Base-by-base conservation (phyloP, 805 yeast genomes). In the Cyberlindnera maclurae region DNA sequence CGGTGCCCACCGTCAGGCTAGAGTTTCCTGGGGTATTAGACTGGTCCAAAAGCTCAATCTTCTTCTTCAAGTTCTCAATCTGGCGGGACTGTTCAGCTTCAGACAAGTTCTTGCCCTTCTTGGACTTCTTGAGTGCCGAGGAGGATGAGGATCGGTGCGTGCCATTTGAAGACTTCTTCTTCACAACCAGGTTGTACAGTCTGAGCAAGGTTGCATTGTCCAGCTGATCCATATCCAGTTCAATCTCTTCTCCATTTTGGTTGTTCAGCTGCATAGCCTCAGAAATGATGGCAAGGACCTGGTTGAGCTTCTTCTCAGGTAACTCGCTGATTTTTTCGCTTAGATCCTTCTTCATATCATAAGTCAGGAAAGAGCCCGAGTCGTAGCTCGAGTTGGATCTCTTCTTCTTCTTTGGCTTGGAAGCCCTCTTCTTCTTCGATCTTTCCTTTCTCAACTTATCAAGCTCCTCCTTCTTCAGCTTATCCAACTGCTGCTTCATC, bases 341-440 rank as follows among this genome's bases (percentile, higher is more conserved):
- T 42, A 93, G 79, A 59, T 87, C 93, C 58, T 86, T 85, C 73
- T 93, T 93, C 97, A 90, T 90, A 55, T 89, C 97, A 58, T 86
- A 93, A 0, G 96, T 85, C 38, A 90, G 87, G 12, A 60, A 60
- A 51, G 49, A 44, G 10, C 42, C 46, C 51, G 49, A 44, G 12
- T 45, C 46, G 17, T 41, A 39, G 6, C 31, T 39, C 38, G 45
- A 37, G 51, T 54, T 41, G 59, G 53, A 49, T 52, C 55, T 42
- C 56, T 54, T 53, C 49, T 51, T 44, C 49, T 45, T 62, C 48
- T 47, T 57, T 55, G 51, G 54, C 51, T 46, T 39, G 63, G 70
- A 46, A 64, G 66, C 56, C 64, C 72, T 52, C 69, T 73, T 44
- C 70, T 63, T 38, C 42, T 50, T 30, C 48, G 64, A 47, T 61